These are phyloP conservation scores for Annulohypoxylon bovei DNA, from an alignment of 495 filamentous ascomycete genomes.

Conservation along the genomic window DNA sequence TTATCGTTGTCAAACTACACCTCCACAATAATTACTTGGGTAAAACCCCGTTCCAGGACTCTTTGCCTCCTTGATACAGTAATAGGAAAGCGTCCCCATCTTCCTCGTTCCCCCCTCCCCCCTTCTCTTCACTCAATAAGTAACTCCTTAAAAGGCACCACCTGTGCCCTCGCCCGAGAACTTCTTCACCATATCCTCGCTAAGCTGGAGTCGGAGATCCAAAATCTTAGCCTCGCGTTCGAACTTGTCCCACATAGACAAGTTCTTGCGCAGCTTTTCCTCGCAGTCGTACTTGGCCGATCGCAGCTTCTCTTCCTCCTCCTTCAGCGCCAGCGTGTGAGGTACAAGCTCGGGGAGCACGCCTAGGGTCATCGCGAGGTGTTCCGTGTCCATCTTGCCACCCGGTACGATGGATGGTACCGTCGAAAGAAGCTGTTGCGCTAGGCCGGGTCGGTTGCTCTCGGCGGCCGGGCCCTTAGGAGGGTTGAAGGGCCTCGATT, in stretches of 20 bases:
- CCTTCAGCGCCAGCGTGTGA: slow-evolving; percentile 51
- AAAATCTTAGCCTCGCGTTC: slow-evolving; percentile 57
- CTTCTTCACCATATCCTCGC: slow-evolving; percentile 56
- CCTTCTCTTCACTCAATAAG: neutral
- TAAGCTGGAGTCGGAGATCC: slow-evolving; percentile 57
- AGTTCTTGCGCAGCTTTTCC: slow-evolving; percentile 55
- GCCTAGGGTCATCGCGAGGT: slow-evolving; percentile 45
- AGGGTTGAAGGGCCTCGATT: slow-evolving; percentile 59
- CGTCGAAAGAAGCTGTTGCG: slow-evolving; percentile 52
- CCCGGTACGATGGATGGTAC: slow-evolving; percentile 55
- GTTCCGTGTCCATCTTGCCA: slow-evolving; percentile 53
- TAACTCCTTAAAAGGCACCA: slow-evolving; percentile 52
- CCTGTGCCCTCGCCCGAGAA: slow-evolving; percentile 56
- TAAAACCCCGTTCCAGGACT: neutral
- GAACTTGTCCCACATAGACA: slow-evolving; percentile 53
- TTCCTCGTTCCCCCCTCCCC: neutral
- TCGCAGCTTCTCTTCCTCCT: slow-evolving; percentile 59
- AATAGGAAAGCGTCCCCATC: neutral
- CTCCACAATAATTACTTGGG: neutral
- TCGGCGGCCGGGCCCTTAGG: slow-evolving; percentile 59
- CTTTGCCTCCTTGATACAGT: neutral
- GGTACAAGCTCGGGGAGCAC: slow-evolving; percentile 52
- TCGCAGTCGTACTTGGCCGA: slow-evolving; percentile 57
- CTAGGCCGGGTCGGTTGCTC: slow-evolving; percentile 50
- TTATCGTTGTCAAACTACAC: neutral